A percentile compares a stretch with the other conserved stretches of the same genome.
phyloP scores from a whole-genome alignment of 768 basidiomycete species.

The Auriculariales sp. region DNA sequence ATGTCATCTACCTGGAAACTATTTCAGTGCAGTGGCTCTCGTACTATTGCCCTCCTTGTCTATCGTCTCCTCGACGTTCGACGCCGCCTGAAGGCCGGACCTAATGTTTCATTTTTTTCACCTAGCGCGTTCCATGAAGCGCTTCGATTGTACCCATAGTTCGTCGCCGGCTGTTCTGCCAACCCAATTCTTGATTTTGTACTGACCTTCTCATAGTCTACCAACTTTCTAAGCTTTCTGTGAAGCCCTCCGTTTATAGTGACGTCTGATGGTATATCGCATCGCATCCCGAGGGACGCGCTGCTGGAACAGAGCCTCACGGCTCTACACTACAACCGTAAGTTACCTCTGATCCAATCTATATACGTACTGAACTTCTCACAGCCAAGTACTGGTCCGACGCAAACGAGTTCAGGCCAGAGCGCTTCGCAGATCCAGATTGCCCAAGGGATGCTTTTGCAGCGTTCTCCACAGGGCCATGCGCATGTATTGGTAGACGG shows the following conservation, averaged over 20 bases:
- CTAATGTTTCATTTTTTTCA: neutral
- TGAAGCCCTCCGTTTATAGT: neutral
- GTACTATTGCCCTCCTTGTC: no score
- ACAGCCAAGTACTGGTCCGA: constrained; percentile 5
- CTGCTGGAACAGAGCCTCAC: neutral
- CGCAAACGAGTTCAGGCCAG: constrained; percentile 1
- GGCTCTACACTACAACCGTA: neutral
- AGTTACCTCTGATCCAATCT: neutral
- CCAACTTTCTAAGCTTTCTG: neutral
- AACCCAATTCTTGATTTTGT: no score
- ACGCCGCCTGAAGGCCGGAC: no score
- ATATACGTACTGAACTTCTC: neutral
- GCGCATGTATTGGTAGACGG: no score
- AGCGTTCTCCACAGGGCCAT: constrained; percentile 2
- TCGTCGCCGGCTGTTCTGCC: no score
- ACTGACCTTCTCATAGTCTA: neutral
- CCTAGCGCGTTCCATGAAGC: neutral
- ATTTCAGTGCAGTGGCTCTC: no score
- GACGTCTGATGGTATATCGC: neutral
- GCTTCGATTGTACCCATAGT: neutral
- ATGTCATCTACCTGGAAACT: no score
- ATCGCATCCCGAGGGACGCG: neutral
- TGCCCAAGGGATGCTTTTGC: constrained; percentile 5
- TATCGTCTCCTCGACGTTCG: no score
- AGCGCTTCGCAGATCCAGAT: constrained; percentile 1